Evolutionary conservation across 2,329 filamentous ascomycete genomes (phyloP).

Genomic region (Ophiostoma novo-ulmi): DNA sequence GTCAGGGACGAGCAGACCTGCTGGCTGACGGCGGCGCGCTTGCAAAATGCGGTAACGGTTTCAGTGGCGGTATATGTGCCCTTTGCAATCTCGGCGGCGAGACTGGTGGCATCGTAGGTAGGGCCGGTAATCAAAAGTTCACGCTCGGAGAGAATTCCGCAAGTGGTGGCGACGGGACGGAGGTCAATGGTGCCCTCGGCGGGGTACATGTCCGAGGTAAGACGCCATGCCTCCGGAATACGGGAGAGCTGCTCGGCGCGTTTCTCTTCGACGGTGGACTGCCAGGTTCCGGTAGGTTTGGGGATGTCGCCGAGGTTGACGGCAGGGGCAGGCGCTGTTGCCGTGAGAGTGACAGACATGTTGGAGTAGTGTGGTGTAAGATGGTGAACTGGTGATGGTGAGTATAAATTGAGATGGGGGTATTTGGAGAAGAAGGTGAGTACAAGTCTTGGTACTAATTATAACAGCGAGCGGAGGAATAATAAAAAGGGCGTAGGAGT

Average conservation of each 20-base stretch:
- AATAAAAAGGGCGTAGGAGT: background rate
- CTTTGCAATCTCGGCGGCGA: background rate
- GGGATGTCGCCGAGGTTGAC: background rate
- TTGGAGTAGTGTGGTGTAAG: no score
- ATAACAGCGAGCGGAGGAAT: background rate
- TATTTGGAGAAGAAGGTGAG: background rate
- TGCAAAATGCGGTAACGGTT: slow-evolving; percentile 25
- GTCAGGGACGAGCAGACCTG: slow-evolving; percentile 43
- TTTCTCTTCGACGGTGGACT: slow-evolving; percentile 19
- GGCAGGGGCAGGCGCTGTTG: slow-evolving; percentile 15
- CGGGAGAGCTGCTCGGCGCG: slow-evolving; percentile 25
- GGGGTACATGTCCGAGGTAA: slow-evolving; percentile 19
- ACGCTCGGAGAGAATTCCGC: slow-evolving; percentile 17
- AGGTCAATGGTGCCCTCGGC: slow-evolving; percentile 22
- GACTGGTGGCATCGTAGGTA: slow-evolving; percentile 3
- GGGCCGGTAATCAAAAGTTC: slow-evolving; percentile 21
- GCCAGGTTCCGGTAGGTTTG: slow-evolving; percentile 20
- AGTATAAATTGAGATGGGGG: no score
- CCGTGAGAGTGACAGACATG: background rate
- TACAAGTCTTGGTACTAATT: background rate
- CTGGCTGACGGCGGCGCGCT: slow-evolving; percentile 25
- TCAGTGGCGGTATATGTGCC: slow-evolving; percentile 31
- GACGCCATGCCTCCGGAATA: slow-evolving; percentile 25
- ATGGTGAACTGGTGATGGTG: background rate
- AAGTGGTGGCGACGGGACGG: slow-evolving; percentile 19